phyloP scores from a whole-genome alignment of 2,329 filamentous ascomycete genomes.

The Pyrenophora seminiperda region DNA sequence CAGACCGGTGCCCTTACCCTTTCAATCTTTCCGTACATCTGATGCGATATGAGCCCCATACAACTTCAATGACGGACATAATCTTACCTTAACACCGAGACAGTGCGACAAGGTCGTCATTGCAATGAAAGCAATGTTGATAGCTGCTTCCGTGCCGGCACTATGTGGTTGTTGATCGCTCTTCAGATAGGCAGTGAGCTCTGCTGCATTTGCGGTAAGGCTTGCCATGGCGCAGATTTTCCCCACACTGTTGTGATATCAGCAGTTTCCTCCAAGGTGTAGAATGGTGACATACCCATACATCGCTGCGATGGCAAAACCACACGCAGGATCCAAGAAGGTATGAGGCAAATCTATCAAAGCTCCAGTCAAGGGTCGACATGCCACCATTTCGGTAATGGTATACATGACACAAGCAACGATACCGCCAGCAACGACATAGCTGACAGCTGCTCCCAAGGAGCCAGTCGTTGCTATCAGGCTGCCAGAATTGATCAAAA shows the following conservation, averaged over 20 bases:
- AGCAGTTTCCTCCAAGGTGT: not conserved
- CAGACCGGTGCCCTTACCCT: slow-evolving; percentile 13
- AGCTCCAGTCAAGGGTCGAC: slow-evolving; percentile 28
- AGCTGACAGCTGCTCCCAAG: slow-evolving; percentile 27
- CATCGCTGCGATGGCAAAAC: slow-evolving; percentile 28
- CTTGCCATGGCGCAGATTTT: slow-evolving; percentile 34
- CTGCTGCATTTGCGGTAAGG: slow-evolving; percentile 28
- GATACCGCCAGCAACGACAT: slow-evolving; percentile 27
- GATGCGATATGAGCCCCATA: not conserved
- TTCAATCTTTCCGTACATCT: slow-evolving; percentile 42
- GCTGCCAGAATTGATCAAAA: slow-evolving; percentile 26
- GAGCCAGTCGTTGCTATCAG: slow-evolving; percentile 28
- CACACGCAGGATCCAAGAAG: slow-evolving; percentile 29
- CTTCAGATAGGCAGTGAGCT: slow-evolving; percentile 27
- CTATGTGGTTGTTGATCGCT: slow-evolving; percentile 14
- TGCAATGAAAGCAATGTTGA: slow-evolving; percentile 28
- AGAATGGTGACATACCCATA: slow-evolving; percentile 15
- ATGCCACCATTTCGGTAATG: slow-evolving; percentile 31
- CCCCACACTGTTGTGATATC: slow-evolving; percentile 15
- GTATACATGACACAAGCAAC: slow-evolving; percentile 30
- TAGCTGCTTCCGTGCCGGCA: slow-evolving; percentile 20
- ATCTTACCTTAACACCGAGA: slow-evolving; percentile 28
- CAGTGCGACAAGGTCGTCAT: slow-evolving; percentile 34
- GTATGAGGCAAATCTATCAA: slow-evolving; percentile 31
- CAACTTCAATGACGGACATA: accelerated